Evolutionary conservation across 192 early-diverging fungal species (phyloP).

Genomic region (Podila verticillata): DNA sequence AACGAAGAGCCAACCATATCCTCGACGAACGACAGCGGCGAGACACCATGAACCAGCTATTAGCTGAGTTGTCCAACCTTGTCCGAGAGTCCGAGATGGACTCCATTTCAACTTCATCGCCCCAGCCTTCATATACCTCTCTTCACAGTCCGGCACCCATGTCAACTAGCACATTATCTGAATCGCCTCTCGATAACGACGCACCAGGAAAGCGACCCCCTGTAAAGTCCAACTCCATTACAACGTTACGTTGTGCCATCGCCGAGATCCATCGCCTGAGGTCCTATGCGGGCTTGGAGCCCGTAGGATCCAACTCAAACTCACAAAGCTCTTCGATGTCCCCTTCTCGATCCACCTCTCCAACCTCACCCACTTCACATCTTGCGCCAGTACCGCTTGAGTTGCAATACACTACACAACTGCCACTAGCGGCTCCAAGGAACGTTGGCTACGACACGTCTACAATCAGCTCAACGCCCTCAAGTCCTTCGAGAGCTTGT

Average conservation of each 20-base stretch:
- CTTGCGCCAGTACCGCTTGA: neutral
- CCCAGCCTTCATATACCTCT: neutral
- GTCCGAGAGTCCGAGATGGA: conserved; percentile 35
- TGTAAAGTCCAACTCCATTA: conserved; percentile 46
- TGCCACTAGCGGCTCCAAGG: neutral
- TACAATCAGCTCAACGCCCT: neutral
- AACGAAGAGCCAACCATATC: conserved; percentile 38
- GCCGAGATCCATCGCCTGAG: conserved; percentile 35
- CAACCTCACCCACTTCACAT: neutral
- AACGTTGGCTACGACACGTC: neutral
- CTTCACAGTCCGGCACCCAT: neutral
- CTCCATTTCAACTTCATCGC: neutral
- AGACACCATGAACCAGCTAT: conserved; percentile 50
- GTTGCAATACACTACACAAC: neutral
- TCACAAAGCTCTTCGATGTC: neutral
- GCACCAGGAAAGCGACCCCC: conserved; percentile 19
- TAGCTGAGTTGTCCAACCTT: conserved; percentile 32
- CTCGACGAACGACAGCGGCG: conserved; percentile 47
- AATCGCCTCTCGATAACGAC: neutral
- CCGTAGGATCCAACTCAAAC: neutral
- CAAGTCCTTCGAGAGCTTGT: neutral
- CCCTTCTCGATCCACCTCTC: neutral
- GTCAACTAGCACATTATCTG: neutral
- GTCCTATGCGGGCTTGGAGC: conserved; percentile 7
- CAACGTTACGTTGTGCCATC: conserved; percentile 36